Evolutionary conservation across 441 rosid species (phyloP), one percentile per base, ranked within the genome.

Genomic region (Bruguiera hainesii): DNA sequence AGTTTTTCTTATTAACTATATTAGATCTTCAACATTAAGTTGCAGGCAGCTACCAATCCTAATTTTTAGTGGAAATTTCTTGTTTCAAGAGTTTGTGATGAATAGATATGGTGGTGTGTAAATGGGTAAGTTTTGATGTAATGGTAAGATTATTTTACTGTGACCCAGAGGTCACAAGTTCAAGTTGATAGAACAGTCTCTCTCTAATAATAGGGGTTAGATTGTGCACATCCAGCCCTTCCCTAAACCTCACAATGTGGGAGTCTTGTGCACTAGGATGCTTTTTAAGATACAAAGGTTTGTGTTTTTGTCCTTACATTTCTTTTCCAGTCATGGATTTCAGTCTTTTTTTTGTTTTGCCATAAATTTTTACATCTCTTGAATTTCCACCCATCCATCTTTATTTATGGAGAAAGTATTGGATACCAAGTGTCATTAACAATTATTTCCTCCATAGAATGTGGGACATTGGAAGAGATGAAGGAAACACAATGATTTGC

Each of bases 381-480:
- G 20, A 21, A 42, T 23, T 31, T 3, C n/a, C 16, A 8, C 9
- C 0, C 30, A 23, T 62, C 37, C 7, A 33, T 56, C 29, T 7
- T 33, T 7, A 35, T 53, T 51, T 21, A 23, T 42, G 48, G 4
- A 39, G 15, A 37, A 61, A 23, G n/a, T 11, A 20, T 37, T 69
- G 48, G 15, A 39, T 39, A 39, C 48, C 33, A 46, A 23, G 68
- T 56, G 64, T 48, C 31, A 48, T 56, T 58, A 56, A 21, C 46
- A 25, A 46, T 56, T 18, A 49, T 20, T 48, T 70, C 55, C 48
- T 50, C 28, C 63, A 68, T 35, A 7, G 65, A n/a, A 31, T 21
- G 26, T 63, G 25, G 35, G 49, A n/a, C 37, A 49, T 42, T 26
- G 56, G 42, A 52, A 65, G 53, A 42, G 46, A 33, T 1, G 2